phyloP scores from a whole-genome alignment of 2,329 filamentous ascomycete species.

The Emmonsiellopsis sp. region DNA sequence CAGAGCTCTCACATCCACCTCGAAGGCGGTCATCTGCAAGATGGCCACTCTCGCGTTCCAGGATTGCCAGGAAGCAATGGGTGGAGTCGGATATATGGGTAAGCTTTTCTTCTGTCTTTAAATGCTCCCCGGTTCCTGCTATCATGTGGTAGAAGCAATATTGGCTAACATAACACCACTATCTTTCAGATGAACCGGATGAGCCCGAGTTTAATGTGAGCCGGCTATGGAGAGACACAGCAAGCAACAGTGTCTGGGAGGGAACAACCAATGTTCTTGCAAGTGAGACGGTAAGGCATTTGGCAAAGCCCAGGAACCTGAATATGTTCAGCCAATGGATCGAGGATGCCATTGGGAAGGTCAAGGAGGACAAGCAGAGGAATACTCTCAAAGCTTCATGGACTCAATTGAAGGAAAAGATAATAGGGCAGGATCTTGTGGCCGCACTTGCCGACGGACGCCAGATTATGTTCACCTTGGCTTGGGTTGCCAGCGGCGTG shows the following conservation, averaged over 20 bases:
- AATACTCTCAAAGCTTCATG: background rate
- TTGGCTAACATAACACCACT: too few species aligned
- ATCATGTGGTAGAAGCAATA: too few species aligned
- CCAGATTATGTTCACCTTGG: conserved; percentile 25
- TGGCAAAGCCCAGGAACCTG: conserved; percentile 10
- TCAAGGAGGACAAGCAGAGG: conserved; percentile 9
- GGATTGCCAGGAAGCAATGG: conserved; percentile 24
- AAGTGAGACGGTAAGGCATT: conserved; percentile 36
- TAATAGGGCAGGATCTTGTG: conserved; percentile 7
- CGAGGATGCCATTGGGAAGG: conserved; percentile 31
- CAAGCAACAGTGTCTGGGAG: conserved; percentile 50
- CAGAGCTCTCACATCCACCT: conserved; percentile 1
- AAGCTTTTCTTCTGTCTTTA: too few species aligned
- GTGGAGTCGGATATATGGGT: conserved; percentile 19
- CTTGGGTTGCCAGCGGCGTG: conserved; percentile 26
- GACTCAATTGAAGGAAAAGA: background rate
- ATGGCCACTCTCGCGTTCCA: conserved; percentile 17
- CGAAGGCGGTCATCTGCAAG: conserved; percentile 17
- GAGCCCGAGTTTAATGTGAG: conserved; percentile 52
- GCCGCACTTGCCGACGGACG: conserved; percentile 19
- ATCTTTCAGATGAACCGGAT: conserved; percentile 20
- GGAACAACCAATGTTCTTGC: conserved; percentile 63
- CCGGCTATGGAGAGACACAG: conserved; percentile 54
- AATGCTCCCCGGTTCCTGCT: too few species aligned
- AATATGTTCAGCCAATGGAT: conserved; percentile 31